Base-by-base conservation (phyloP, 2,329 filamentous ascomycete species). In the Akanthomyces muscarius region DNA sequence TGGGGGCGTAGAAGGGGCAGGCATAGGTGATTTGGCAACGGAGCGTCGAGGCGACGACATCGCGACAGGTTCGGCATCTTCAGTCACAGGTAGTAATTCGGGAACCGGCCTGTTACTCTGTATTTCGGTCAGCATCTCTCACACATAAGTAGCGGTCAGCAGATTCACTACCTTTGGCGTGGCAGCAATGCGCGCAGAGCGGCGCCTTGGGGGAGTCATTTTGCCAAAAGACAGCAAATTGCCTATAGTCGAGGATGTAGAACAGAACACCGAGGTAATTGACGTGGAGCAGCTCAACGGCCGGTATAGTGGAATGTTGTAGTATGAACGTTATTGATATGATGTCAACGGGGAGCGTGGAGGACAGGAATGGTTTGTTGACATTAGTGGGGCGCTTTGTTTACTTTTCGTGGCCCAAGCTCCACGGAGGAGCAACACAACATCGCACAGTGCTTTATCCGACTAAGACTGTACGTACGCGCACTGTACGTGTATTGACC, bases 1-100 rank as follows among this genome's bases (percentile, higher is more conserved):
- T 45, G 85, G 85, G 5, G 92, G 92, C 1, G 90, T 89, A 33
- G 71, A 71, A 4, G 78, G 77, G 23, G 25, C 42, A 23, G 44
- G 30, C 52, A 50, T 28, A 1, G 60, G 60, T 4, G 60, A 62
- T 13, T 51, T 56, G 44, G 42, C 30, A 45, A 44, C 11, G 33
- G 28, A 56, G 33, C 60, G 60, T 21, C 52, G 60, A 25, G 52
- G 45, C 21, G 60, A 51, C n/a, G 44, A 44, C 11, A 10, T 51
- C 18, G 36, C 23, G 23, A 42, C 45, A 28, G 55, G 47, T 54
- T 82, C 80, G 61, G 77, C 72, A 58, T 71, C 71, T 67, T 86
- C 83, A 41, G 71, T 65, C 25, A 85, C 75, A 30, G 81, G 77
- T 13, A 73, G 68, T 38, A 81, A 75, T 62, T 69, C 74, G 25